These are phyloP conservation scores for Exophiala xenobiotica DNA, from an alignment of 2,329 filamentous ascomycete species.

Conservation along the genomic window DNA sequence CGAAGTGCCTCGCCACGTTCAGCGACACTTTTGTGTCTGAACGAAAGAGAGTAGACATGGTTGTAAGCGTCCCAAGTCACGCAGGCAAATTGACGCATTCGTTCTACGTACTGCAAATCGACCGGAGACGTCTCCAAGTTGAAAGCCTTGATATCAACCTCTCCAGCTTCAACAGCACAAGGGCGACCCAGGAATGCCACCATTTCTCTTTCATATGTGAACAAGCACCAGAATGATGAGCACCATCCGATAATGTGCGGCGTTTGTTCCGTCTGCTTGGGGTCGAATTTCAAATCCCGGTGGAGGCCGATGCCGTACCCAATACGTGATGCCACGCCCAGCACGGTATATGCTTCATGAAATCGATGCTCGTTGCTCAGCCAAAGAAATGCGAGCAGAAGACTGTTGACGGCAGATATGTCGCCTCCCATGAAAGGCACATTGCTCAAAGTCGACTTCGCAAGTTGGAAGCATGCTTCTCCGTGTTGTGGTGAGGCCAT, in stretches of 20 bases:
- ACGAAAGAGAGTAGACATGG: slow-evolving; percentile 14
- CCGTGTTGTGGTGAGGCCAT: slow-evolving; percentile 4
- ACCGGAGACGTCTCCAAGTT: slow-evolving; percentile 54
- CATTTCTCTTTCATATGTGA: slow-evolving; percentile 15
- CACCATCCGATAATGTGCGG: slow-evolving; percentile 10
- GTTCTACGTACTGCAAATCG: slow-evolving; percentile 15
- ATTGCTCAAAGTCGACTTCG: slow-evolving; percentile 9
- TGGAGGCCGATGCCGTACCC: slow-evolving; percentile 21
- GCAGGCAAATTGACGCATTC: slow-evolving; percentile 18
- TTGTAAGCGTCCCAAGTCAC: slow-evolving; percentile 16
- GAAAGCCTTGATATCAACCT: slow-evolving; percentile 61
- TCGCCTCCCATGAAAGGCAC: slow-evolving; percentile 18
- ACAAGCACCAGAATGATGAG: slow-evolving; percentile 10
- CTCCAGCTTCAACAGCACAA: slow-evolving; percentile 8
- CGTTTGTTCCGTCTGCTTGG: slow-evolving; percentile 1
- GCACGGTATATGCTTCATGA: slow-evolving; percentile 18
- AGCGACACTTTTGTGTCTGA: neutral
- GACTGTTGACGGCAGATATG: slow-evolving; percentile 16
- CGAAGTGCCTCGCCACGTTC: slow-evolving; percentile 9
- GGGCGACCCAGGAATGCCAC: slow-evolving; percentile 11
- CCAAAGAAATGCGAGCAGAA: slow-evolving; percentile 16
- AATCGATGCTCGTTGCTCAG: slow-evolving; percentile 16
- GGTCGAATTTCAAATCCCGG: slow-evolving; percentile 4
- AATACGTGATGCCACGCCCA: slow-evolving; percentile 10
- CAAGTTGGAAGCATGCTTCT: slow-evolving; percentile 14